Conservation (phyloP, 441 rosid species). For the Theobroma grandiflorum region DNA sequence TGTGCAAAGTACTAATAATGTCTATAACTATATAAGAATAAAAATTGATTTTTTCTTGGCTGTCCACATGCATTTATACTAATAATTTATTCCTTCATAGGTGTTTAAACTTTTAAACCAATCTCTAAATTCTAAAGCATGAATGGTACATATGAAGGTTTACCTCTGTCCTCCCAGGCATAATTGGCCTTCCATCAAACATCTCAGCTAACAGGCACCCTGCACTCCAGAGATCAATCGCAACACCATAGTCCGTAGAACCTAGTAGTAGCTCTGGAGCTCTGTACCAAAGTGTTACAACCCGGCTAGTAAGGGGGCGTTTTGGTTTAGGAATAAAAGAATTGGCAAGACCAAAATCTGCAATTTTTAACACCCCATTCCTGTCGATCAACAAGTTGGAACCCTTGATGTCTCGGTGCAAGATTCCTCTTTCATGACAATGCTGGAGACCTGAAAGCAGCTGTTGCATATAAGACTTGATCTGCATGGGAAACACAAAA, state of each 20-base stretch:
- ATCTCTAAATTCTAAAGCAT: not conserved
- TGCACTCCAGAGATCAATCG: constrained; percentile 89
- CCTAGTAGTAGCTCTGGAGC: constrained; percentile 86
- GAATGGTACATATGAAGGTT: constrained; percentile 14
- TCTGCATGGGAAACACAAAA: constrained; percentile 41
- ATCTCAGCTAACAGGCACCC: constrained; percentile 89
- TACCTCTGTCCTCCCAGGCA: constrained; percentile 97
- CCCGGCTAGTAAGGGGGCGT: constrained; percentile 74
- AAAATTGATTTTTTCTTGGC: not conserved
- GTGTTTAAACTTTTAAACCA: not conserved
- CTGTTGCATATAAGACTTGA: constrained; percentile 84
- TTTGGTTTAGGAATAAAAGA: constrained; percentile 57
- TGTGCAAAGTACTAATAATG: not conserved
- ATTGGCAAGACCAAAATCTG: constrained; percentile 85
- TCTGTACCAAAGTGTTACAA: constrained; percentile 91
- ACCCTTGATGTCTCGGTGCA: constrained; percentile 86
- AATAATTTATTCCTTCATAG: not conserved
- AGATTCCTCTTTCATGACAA: constrained; percentile 82
- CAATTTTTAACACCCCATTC: constrained; percentile 73
- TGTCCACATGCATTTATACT: not conserved
- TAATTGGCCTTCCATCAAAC: constrained; percentile 76
- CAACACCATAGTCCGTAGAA: constrained; percentile 81
- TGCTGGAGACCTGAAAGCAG: constrained; percentile 84
- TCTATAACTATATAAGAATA: not conserved
- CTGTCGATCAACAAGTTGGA: constrained; percentile 76